phyloP scores from a whole-genome alignment of 805 yeast species.

The Crinitomyces ghanaensis region DNA sequence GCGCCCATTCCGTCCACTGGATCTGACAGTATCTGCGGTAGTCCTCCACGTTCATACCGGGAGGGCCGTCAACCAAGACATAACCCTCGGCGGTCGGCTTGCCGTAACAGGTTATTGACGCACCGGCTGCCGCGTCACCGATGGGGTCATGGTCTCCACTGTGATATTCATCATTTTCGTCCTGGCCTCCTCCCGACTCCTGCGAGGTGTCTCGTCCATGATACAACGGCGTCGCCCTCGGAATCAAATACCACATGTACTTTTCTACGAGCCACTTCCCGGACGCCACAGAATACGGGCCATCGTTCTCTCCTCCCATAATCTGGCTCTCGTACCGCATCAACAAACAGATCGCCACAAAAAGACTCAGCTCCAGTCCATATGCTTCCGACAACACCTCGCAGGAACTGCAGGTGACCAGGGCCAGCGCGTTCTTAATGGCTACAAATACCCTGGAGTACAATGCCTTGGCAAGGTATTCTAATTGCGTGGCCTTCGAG shows the following conservation, averaged over 20 bases:
- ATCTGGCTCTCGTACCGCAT: conserved; percentile 20
- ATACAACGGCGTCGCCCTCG: conserved; percentile 14
- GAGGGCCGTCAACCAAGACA: conserved; percentile 12
- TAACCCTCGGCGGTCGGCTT: conserved; percentile 18
- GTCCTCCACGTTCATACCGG: conserved; percentile 22
- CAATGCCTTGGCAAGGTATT: conserved; percentile 12
- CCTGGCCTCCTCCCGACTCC: conserved; percentile 2
- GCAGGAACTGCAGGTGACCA: conserved; percentile 1
- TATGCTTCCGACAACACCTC: conserved; percentile 1
- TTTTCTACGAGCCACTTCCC: conserved; percentile 17
- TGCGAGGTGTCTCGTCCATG: no score
- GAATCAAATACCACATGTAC: conserved; percentile 16
- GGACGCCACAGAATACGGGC: conserved; percentile 6
- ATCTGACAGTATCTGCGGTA: no score
- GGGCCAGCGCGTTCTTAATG: conserved; percentile 15
- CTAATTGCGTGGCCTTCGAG: conserved; percentile 9
- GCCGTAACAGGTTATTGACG: conserved; percentile 14
- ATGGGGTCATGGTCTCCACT: background rate
- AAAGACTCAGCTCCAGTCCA: conserved; percentile 14
- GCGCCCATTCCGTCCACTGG: conserved; percentile 39
- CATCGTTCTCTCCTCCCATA: conserved; percentile 12
- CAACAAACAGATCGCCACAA: conserved; percentile 23
- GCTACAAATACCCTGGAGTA: conserved; percentile 16
- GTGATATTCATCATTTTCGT: conserved; percentile 4
- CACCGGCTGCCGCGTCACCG: background rate